A percentile compares a stretch with the other conserved stretches of the same genome.
Evolutionary conservation across 2,329 filamentous ascomycete species (phyloP).

Genomic region (Ophiocordyceps robertsii): DNA sequence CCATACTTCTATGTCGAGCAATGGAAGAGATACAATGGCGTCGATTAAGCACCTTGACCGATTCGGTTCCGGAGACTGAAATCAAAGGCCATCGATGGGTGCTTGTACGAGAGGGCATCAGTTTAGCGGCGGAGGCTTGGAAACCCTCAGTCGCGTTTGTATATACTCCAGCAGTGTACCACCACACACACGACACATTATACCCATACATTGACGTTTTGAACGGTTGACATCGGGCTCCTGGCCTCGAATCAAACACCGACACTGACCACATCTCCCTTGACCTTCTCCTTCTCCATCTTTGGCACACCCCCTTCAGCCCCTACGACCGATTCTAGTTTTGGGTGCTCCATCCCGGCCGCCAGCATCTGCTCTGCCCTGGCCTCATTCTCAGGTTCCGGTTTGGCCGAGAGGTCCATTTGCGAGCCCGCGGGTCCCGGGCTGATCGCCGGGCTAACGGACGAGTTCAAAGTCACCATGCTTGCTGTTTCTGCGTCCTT

Average conservation of each 20-base stretch:
- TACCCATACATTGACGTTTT: background rate
- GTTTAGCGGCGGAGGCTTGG: background rate
- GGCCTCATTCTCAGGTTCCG: constrained; percentile 1
- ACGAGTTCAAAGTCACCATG: constrained; percentile 51
- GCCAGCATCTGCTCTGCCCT: constrained; percentile 4
- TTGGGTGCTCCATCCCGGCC: constrained; percentile 17
- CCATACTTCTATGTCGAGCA: constrained; percentile 48
- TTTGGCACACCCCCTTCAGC: constrained; percentile 24
- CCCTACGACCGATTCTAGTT: constrained; percentile 37
- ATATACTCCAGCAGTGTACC: constrained; percentile 18
- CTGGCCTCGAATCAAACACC: too few species aligned
- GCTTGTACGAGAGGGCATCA: too few species aligned
- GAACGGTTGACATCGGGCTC: background rate
- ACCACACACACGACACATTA: constrained; percentile 17
- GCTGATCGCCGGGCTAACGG: constrained; percentile 13
- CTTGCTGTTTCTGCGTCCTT: constrained; percentile 53
- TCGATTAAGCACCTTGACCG: constrained; percentile 27
- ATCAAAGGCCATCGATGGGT: background rate
- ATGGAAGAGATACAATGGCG: constrained; percentile 57
- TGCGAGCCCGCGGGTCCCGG: constrained; percentile 11
- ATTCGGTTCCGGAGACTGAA: background rate
- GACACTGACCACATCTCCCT: too few species aligned
- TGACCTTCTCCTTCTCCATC: constrained; percentile 18
- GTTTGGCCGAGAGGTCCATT: constrained; percentile 1
- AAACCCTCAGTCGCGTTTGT: constrained; percentile 10